phyloP scores from a whole-genome alignment of 306 rosid species.

The Arachis stenosperma region DNA sequence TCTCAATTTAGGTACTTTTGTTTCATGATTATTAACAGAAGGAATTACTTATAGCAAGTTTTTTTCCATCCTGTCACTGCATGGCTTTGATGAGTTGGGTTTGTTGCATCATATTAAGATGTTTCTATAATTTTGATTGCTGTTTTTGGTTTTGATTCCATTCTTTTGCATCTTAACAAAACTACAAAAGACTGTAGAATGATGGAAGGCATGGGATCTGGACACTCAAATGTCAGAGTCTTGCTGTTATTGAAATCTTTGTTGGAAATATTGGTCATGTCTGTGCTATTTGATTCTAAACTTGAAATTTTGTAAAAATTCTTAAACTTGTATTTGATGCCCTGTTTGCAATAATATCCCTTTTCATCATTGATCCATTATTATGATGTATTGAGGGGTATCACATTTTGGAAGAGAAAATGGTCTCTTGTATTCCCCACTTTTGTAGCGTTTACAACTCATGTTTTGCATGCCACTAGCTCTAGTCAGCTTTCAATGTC shows the following conservation, averaged over 20 bases:
- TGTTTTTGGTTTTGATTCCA: slow-evolving; percentile 14
- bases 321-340: slow-evolving; percentile 6
- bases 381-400: background rate
- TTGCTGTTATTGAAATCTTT: background rate
- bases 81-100: background rate
- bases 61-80: slow-evolving; percentile 3
- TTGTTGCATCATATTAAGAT: background rate
- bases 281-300: slow-evolving; percentile 10
- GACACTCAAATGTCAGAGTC: background rate
- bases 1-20: slow-evolving; percentile 24
- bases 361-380: background rate
- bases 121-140: background rate
- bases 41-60: background rate
- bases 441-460: too few species aligned
- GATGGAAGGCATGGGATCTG: slow-evolving; percentile 12
- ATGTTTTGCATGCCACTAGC: slow-evolving; percentile 7
- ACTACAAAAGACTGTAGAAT: background rate
- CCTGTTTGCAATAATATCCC: background rate
- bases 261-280: slow-evolving; percentile 15
- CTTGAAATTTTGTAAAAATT: background rate
- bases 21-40: slow-evolving; percentile 29
- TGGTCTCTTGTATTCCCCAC: background rate
- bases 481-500: background rate
- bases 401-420: background rate
- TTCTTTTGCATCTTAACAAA: background rate